Evolutionary conservation across 148 eudicot genomes (phyloP).

Genomic region (Nepenthes mirabilis): DNA sequence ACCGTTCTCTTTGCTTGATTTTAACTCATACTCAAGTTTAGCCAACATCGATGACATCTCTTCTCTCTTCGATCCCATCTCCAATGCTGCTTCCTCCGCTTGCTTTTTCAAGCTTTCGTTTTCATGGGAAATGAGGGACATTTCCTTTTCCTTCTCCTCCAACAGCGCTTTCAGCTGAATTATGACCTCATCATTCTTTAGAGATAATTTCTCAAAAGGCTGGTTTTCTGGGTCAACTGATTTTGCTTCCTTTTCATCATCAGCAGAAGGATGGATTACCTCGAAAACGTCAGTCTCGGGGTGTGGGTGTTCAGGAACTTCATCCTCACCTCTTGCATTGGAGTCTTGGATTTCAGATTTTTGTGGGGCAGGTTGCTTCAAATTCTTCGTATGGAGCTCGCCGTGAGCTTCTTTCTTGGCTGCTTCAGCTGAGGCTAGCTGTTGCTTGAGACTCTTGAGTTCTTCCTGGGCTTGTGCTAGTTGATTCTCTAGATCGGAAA

Average conservation of each 20-base stretch:
- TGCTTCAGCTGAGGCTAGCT: constrained; percentile 52
- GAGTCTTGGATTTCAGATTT: constrained; percentile 8
- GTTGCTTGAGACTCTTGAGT: constrained; percentile 68
- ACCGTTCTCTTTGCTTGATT: constrained; percentile 24
- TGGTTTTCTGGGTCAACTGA: constrained; percentile 3
- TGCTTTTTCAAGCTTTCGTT: constrained; percentile 38
- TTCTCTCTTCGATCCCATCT: constrained; percentile 30
- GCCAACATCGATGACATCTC: constrained; percentile 22
- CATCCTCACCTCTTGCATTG: constrained; percentile 12
- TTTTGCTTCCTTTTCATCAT: constrained; percentile 10
- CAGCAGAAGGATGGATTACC: constrained; percentile 25
- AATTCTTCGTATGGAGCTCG: constrained; percentile 30
- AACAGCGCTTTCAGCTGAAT: constrained; percentile 23
- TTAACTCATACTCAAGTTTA: constrained; percentile 30
- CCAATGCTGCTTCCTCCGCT: constrained; percentile 26
- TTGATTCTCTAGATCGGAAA: constrained; percentile 72
- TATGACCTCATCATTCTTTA: constrained; percentile 32
- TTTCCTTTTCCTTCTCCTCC: constrained; percentile 48
- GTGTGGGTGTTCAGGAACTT: constrained; percentile 19
- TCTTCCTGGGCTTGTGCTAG: constrained; percentile 79
- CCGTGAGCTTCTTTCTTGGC: constrained; percentile 52
- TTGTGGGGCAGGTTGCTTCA: constrained; percentile 5
- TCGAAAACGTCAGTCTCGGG: constrained; percentile 80
- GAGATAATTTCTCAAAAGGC: constrained; percentile 24
- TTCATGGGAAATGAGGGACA: constrained; percentile 20